Percentiles rank a stretch among this genome's conserved stretches.
These are phyloP conservation scores for Gracilaria domingensis DNA, from an alignment of 23 red algal species.

Conservation along the genomic window DNA sequence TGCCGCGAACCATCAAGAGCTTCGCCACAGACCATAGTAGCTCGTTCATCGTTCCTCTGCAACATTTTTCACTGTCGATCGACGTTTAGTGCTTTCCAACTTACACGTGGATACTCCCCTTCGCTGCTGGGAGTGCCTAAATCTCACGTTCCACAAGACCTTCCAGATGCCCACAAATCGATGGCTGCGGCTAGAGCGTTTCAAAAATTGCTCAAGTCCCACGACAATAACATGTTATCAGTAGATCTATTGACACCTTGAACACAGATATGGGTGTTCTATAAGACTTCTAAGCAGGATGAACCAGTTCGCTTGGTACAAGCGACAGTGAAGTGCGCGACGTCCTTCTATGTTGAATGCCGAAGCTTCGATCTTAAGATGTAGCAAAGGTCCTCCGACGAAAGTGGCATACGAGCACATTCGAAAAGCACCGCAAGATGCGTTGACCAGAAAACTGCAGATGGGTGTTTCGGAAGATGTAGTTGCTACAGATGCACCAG, in stretches of 20 bases:
- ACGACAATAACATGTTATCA: background rate
- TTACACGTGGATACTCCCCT: conserved; percentile 27
- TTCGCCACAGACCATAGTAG: background rate
- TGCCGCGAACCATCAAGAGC: conserved; percentile 5
- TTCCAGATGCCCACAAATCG: conserved; percentile 15
- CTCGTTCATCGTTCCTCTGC: conserved; percentile 9
- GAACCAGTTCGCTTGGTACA: background rate
- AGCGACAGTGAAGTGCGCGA: background rate
- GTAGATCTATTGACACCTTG: background rate
- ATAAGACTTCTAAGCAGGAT: conserved; percentile 2
- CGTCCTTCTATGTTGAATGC: background rate
- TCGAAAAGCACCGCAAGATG: no score
- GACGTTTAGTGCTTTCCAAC: conserved; percentile 51
- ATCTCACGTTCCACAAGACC: background rate
- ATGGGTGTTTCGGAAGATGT: background rate
- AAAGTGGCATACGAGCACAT: conserved; percentile 5
- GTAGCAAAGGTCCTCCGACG: background rate
- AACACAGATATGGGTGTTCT: background rate
- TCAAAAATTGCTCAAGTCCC: background rate
- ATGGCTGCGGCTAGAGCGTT: background rate
- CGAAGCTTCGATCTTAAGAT: no score
- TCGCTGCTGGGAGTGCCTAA: conserved; percentile 38
- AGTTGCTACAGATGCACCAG: background rate
- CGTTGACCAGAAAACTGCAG: background rate
- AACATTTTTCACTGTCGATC: conserved; percentile 39